phyloP scores from a whole-genome alignment of 495 filamentous ascomycete species.

The Hyaloscypha hepaticicola region DNA sequence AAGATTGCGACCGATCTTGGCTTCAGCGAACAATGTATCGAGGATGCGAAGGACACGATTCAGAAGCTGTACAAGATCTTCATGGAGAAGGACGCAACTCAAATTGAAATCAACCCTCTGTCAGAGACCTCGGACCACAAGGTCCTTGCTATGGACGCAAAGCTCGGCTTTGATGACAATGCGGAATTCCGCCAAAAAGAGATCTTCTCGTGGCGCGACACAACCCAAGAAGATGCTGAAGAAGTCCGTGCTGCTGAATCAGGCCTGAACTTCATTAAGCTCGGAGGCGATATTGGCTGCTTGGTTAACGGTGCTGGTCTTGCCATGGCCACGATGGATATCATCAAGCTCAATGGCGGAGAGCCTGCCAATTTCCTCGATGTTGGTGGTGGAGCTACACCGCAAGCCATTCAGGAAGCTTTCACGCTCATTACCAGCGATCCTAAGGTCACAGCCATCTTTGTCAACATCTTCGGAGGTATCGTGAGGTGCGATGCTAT shows the following conservation, averaged over 20 bases:
- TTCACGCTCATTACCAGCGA: constrained; percentile 98
- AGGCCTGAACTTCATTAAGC: constrained; percentile 99
- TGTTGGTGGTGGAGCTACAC: constrained; percentile 95
- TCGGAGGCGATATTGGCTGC: constrained; percentile 98
- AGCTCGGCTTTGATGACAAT: constrained; percentile 97
- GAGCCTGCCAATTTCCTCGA: constrained; percentile 97
- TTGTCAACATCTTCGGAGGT: constrained; percentile 99
- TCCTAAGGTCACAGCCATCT: constrained; percentile 97
- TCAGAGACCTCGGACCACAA: constrained; percentile 96
- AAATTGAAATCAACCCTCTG: constrained; percentile 99
- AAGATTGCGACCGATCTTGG: constrained; percentile 89
- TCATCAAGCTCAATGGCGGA: constrained; percentile 99
- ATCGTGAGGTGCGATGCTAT: constrained; percentile 98
- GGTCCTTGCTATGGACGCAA: constrained; percentile 98
- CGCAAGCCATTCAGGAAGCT: constrained; percentile 92
- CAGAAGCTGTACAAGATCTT: constrained; percentile 99
- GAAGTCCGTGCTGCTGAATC: constrained; percentile 94
- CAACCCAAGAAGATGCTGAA: constrained; percentile 92
- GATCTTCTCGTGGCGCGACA: constrained; percentile 89
- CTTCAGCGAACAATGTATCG: constrained; percentile 95
- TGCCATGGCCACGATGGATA: constrained; percentile 99
- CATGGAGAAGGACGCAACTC: constrained; percentile 95
- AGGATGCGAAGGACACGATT: constrained; percentile 90
- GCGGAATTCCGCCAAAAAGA: constrained; percentile 98
- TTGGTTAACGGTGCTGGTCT: constrained; percentile 98